Base-by-base conservation (phyloP, 1,139 yeast species). In the Candida glucosophila region DNA sequence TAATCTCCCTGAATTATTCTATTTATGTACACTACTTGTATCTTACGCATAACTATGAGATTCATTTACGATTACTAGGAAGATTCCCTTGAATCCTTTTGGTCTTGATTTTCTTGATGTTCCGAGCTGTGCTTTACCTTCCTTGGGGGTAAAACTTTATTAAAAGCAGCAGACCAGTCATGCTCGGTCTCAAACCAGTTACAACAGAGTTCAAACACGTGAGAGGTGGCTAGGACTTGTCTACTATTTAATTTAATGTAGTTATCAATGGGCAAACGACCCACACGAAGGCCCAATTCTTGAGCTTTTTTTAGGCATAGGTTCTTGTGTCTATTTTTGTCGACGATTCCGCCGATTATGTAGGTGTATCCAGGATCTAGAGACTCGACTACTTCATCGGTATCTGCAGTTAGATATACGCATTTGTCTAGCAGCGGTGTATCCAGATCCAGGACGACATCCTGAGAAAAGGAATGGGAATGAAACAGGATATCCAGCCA, bases 331-430 rank as follows among this genome's bases (percentile, higher is more conserved):
- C 97, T 69, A 36, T 93, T 93, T 52, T 88, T 90, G 51, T 90
- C 98, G 6, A 90, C 97, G 29, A 90, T 88, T 1, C 98, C 98
- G 6, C 98, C 98, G 28, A 90, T 76, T 24, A 88, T 72, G 42
- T 90, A 90, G 0, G 92, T 80, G 49, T 67, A 66, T 4, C 76
- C 78, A 4, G 76, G 72, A 33, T 78, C 76, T 26, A 90, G 57
- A 12, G 68, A 71, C 18, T 80, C 54, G 12, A 69, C 67, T 20
- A 54, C 58, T 15, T 80, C 80, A 11, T 77, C 81, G 1, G 95
- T 77, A 41, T 90, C 98, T 1, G 97, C 94, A 1, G 94, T 78
- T 22, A 90, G 58, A 45, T 90, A 90, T 0, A 83, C 67, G 30
- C 60, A 59, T 28, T 69, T 68, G n/a, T 50, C 35, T 17, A 49